Evolutionary conservation across 768 basidiomycete genomes (phyloP), one percentile per base, ranked within the genome.

Genomic region (Lentinula detonsa): DNA sequence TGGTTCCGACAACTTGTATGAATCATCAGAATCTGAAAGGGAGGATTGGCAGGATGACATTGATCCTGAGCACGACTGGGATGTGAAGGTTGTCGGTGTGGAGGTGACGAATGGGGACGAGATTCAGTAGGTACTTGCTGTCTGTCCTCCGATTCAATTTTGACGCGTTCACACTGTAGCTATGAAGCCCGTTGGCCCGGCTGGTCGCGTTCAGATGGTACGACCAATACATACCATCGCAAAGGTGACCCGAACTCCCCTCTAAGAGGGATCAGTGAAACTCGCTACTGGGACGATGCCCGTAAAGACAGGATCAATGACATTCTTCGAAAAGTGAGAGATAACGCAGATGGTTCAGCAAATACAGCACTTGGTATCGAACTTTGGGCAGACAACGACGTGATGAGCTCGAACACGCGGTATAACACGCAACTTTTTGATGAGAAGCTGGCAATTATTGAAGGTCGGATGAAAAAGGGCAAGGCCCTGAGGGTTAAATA

Each of bases 361-460:
- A 5, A 21, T n/a, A 10, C 52, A 18, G 52, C 73, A 5, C 64
- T 73, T 9, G 76, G 76, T 49, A 75, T 85, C 60, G 69, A 72
- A 0, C 66, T 81, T 13, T 74, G 76, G 66, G 59, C 68, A 0
- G 74, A 77, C 3, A 67, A 74, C 5, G 76, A 82, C 57, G 72
- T 79, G 5, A 72, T 82, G 60, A 78, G 80, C 60, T 75, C 72
- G 1, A 67, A 72, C 45, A 84, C 82, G 0, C 72, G 71, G 15
- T 72, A 80, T 1, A 75, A 75, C 33, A 68, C 68, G 2, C 80
- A 83, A 63, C 82, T 76, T 0, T 79, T 74, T 56, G 68, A 76
- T 0, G 81, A 83, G 55, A 85, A 84, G 63, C 65, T 74, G 10
- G 66, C 66, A 10, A 42, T 40, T 21, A 52, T 60, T 53, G 45